Percentiles rank a stretch among this genome's conserved stretches.
phyloP scores from a whole-genome alignment of 2,329 filamentous ascomycete species.

The Botrytis aclada region DNA sequence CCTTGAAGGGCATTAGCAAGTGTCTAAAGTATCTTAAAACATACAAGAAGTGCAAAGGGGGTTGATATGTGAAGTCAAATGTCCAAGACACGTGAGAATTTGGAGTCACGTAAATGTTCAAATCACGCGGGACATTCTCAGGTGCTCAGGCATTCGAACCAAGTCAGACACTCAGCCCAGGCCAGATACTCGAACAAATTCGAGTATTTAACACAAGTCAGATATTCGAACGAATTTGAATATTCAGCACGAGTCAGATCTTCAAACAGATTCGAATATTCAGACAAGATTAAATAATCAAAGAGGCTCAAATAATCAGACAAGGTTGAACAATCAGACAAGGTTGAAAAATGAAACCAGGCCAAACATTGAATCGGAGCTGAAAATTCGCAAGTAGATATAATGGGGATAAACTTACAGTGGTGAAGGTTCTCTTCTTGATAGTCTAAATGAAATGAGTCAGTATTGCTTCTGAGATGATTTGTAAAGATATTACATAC shows the following conservation, averaged over 20 bases:
- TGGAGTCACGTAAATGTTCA: too few species aligned
- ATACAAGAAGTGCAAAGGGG: background rate
- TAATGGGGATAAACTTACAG: background rate
- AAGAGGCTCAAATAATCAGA: background rate
- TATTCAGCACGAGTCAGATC: background rate
- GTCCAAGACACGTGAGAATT: too few species aligned
- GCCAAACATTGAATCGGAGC: background rate
- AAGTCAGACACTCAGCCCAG: too few species aligned
- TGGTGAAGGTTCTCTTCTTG: conserved; percentile 1
- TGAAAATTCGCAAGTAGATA: background rate
- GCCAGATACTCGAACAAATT: too few species aligned
- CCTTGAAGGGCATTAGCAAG: background rate
- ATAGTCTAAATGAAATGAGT: background rate
- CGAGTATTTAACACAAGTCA: background rate
- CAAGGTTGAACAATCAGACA: background rate
- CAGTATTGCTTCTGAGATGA: conserved; percentile 48
- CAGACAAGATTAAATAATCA: background rate
- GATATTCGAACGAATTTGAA: background rate
- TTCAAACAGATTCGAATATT: background rate
- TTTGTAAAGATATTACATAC: conserved; percentile 54
- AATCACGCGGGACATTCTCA: too few species aligned
- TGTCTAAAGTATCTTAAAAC: background rate
- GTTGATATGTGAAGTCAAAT: background rate
- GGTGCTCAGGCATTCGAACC: too few species aligned
- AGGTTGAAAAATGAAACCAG: background rate